phyloP scores from a whole-genome alignment of 177 flowering plant species.

The Vitis hybrid region DNA sequence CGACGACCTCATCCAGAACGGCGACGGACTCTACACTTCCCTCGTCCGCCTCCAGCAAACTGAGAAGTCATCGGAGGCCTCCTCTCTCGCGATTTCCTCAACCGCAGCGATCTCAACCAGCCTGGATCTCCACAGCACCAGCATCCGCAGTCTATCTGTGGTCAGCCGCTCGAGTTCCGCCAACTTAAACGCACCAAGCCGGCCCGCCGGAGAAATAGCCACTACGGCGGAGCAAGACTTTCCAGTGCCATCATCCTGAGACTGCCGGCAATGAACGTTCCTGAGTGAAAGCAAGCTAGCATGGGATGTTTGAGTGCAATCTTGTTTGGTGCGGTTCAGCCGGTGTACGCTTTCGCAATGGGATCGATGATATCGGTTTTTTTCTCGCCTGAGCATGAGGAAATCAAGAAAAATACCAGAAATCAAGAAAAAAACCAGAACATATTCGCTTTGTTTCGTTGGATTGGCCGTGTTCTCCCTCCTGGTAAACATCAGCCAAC shows the following conservation, averaged over 20 bases:
- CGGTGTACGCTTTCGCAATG: constrained; percentile 61
- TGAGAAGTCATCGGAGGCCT: constrained; percentile 14
- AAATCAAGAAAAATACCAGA: constrained; percentile 64
- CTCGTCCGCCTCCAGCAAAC: constrained; percentile 64
- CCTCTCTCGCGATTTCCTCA: background rate
- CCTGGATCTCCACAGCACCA: constrained; percentile 26
- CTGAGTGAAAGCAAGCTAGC: constrained; percentile 78
- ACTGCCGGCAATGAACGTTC: constrained; percentile 54
- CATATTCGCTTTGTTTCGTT: constrained; percentile 42
- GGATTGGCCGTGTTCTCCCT: constrained; percentile 62
- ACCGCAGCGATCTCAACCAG: constrained; percentile 4
- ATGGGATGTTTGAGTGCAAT: constrained; percentile 59
- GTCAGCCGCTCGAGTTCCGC: constrained; percentile 61
- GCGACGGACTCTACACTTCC: constrained; percentile 55
- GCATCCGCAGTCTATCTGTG: constrained; percentile 39
- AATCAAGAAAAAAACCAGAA: constrained; percentile 56
- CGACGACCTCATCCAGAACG: constrained; percentile 43
- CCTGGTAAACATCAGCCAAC: constrained; percentile 54
- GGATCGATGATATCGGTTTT: constrained; percentile 75
- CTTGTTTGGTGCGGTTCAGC: constrained; percentile 78
- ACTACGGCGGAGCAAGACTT: constrained; percentile 10
- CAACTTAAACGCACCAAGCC: constrained; percentile 26
- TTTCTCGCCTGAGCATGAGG: constrained; percentile 51
- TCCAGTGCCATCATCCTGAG: constrained; percentile 59
- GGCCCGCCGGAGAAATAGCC: constrained; percentile 1